A percentile compares a stretch with the other conserved stretches of the same genome.
phyloP scores from a whole-genome alignment of 345 rosid species.

The Moringa oleifera region DNA sequence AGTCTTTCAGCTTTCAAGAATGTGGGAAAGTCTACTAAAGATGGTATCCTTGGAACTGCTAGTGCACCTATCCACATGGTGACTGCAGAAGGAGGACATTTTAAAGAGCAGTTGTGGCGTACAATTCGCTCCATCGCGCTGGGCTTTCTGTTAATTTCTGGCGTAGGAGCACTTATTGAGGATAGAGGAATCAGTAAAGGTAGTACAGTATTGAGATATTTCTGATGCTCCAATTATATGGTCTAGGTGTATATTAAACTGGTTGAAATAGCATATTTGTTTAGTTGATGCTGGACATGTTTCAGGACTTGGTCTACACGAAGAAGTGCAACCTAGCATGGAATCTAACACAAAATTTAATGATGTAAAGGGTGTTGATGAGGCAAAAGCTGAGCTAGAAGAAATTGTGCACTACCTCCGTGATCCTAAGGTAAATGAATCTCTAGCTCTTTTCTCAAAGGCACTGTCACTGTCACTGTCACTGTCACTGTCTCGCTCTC shows the following conservation, averaged over 20 bases:
- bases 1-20: slow-evolving; percentile 63
- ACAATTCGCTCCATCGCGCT: slow-evolving; percentile 69
- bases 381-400: slow-evolving; percentile 94
- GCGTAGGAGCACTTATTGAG: slow-evolving; percentile 85
- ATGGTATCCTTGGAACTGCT: slow-evolving; percentile 75
- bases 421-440: slow-evolving; percentile 74
- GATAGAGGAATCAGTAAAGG: slow-evolving; percentile 94
- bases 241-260: slow-evolving; percentile 6
- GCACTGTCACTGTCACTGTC: too few relatives aligned
- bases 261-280: background rate
- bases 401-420: slow-evolving; percentile 97
- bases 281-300: slow-evolving; percentile 4
- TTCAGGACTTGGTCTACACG: slow-evolving; percentile 84
- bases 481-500: too few relatives aligned
- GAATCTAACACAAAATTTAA: slow-evolving; percentile 86
- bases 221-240: slow-evolving; percentile 3
- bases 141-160: slow-evolving; percentile 81
- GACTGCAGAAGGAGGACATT: slow-evolving; percentile 68
- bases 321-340: slow-evolving; percentile 94
- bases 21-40: slow-evolving; percentile 63
- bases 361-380: slow-evolving; percentile 96
- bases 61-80: slow-evolving; percentile 84
- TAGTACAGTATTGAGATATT: slow-evolving; percentile 17
- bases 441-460: too few relatives aligned
- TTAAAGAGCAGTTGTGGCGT: slow-evolving; percentile 94